Percentiles rank a stretch among this genome's conserved stretches.
Conservation (phyloP, 2,329 filamentous ascomycete species). For the Raffaelea deltoideospora region DNA sequence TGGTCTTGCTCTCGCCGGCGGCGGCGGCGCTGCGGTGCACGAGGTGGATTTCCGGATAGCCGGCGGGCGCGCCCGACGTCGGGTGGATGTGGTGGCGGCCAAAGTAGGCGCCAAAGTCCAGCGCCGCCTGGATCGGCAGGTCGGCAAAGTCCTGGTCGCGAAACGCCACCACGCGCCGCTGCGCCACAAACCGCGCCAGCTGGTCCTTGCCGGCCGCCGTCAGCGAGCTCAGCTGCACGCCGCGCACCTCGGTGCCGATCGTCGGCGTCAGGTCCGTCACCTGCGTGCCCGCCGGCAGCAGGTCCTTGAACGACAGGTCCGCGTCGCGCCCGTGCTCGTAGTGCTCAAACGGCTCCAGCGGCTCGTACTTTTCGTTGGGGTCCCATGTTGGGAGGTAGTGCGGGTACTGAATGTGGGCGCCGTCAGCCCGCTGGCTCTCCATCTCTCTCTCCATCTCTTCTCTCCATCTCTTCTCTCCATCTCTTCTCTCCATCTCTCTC, state of each 20-base stretch:
- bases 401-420: constrained; percentile 28
- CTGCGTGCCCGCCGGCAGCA: constrained; percentile 32
- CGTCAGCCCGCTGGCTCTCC: neutral
- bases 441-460: neutral
- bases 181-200: constrained; percentile 51
- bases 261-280: constrained; percentile 48
- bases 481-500: too few relatives aligned
- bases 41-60: constrained; percentile 55
- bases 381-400: constrained; percentile 53
- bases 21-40: constrained; percentile 54
- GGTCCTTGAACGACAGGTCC: constrained; percentile 45
- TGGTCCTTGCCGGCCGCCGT: constrained; percentile 51
- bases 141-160: constrained; percentile 52
- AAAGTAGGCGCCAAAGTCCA: constrained; percentile 48
- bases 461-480: too few relatives aligned
- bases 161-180: constrained; percentile 58
- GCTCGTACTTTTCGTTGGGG: constrained; percentile 40
- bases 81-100: constrained; percentile 56
- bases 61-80: constrained; percentile 52
- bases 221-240: constrained; percentile 50
- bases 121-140: constrained; percentile 46
- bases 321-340: constrained; percentile 56
- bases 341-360: constrained; percentile 50
- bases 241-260: constrained; percentile 53
- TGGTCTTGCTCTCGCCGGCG: constrained; percentile 45